Base-by-base conservation (phyloP, 305 asterid species). In the Solanum chacoense region DNA sequence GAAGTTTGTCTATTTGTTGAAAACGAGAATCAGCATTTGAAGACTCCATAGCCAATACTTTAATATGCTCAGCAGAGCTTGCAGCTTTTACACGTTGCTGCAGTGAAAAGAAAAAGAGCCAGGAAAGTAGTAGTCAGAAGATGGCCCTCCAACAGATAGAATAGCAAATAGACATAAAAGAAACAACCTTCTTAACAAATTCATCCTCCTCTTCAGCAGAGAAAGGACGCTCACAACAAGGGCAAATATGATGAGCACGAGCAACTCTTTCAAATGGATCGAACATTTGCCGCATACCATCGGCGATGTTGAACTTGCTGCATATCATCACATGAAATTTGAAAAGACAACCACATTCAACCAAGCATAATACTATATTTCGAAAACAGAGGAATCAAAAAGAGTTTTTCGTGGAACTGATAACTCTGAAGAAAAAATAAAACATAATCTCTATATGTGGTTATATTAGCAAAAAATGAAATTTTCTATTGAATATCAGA, bases 221-320 rank as follows among this genome's bases (percentile, higher is more conserved):
- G 93, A 97, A 97, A 69, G 97, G 91, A 89, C 99, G 95, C 81
- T 95, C 96, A 92, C 99, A 97, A 93, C 98, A 94, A 86, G 99
- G 99, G 88, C 99, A 97, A 55, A 88, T 85, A 93, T 97, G 99
- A 91, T 94, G 90, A 92, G 96, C 92, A 88, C 98, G 98, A 86
- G 99, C 99, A 93, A 94, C 91, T 89, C 73, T 91, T 92, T 94
- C 97, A 90, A 94, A 95, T 42, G 99, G 97, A 89, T 94, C 98
- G 90, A 92, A 92, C 96, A 96, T 91, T 88, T 91, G 91, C 88
- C 92, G 90, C 98, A 96, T 93, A 80, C 99, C 99, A 87, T 88
- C 92, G 31, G 94, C 93, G 34, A 91, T 85, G 92, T 94, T 87
- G 90, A 91, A 93, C 84, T 94, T 78, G 88, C 99, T 97, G 97